These are phyloP conservation scores for Saturnispora gosingensis DNA, from an alignment of 805 yeast species.

Conservation along the genomic window DNA sequence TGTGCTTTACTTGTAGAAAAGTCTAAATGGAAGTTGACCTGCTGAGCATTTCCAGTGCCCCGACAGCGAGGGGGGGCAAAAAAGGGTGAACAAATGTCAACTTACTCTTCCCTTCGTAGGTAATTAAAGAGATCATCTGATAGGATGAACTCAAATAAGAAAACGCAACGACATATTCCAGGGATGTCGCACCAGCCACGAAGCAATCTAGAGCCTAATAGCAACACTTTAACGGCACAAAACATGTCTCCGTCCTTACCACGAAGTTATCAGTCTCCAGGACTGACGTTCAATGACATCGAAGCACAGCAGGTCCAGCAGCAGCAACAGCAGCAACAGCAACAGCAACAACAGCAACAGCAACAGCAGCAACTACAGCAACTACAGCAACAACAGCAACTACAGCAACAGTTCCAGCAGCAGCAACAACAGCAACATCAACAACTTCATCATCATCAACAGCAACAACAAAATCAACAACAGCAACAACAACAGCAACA, in stretches of 20 bases:
- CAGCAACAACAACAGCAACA: not conserved
- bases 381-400: not conserved
- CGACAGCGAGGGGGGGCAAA: not conserved
- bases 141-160: not conserved
- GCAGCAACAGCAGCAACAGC: not conserved
- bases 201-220: not conserved
- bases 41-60: conserved; percentile 1
- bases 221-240: not conserved
- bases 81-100: not conserved
- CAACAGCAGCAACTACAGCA: not conserved
- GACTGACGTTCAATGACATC: not conserved
- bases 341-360: not conserved
- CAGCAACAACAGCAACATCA: not conserved
- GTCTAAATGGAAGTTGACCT: not conserved
- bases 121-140: not conserved
- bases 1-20: not conserved
- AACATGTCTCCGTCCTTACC: not conserved
- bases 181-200: not conserved
- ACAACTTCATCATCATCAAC: not conserved
- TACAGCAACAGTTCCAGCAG: not conserved
- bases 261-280: not conserved
- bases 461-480: not conserved
- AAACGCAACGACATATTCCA: not conserved
- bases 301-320: not conserved
- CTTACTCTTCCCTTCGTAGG: not conserved